Evolutionary conservation across 2,329 filamentous ascomycete species (phyloP).

Genomic region (Sphaerulina populicola): DNA sequence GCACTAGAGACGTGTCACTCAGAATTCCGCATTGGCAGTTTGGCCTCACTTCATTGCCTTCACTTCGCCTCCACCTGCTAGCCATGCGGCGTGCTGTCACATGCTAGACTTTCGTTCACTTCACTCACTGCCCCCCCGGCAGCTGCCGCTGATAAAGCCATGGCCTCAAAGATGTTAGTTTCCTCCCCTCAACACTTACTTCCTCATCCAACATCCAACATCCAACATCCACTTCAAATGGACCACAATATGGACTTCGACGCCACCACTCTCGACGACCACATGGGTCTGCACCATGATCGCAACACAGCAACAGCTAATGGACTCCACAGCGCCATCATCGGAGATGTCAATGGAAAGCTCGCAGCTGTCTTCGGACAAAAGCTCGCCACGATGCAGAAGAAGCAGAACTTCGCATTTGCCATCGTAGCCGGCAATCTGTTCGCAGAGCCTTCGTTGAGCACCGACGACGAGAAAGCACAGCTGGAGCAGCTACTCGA

Average conservation of each 20-base stretch:
- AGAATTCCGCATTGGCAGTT: not conserved
- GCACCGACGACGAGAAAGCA: constrained; percentile 42
- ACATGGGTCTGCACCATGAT: constrained; percentile 4
- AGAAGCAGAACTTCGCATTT: constrained; percentile 81
- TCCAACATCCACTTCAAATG: constrained; percentile 35
- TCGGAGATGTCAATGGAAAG: constrained; percentile 75
- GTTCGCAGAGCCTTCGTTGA: constrained; percentile 50
- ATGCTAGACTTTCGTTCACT: constrained; percentile 1
- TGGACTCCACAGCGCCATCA: constrained; percentile 35
- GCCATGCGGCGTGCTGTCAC: not conserved
- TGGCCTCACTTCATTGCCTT: not conserved
- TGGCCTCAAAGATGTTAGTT: constrained; percentile 11
- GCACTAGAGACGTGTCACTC: not conserved
- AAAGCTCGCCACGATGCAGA: constrained; percentile 71
- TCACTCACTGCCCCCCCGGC: not conserved
- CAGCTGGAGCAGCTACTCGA: constrained; percentile 50
- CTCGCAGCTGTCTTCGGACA: constrained; percentile 61
- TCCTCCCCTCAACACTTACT: not conserved
- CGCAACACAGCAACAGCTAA: not conserved
- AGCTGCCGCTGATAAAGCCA: not conserved
- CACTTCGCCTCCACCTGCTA: constrained; percentile 3
- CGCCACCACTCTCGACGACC: not conserved
- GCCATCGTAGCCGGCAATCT: constrained; percentile 78
- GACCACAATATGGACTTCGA: constrained; percentile 48
- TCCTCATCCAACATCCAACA: not conserved